Evolutionary conservation across 805 yeast genomes (phyloP).

Genomic region (Ogataea trehaloabstinens): DNA sequence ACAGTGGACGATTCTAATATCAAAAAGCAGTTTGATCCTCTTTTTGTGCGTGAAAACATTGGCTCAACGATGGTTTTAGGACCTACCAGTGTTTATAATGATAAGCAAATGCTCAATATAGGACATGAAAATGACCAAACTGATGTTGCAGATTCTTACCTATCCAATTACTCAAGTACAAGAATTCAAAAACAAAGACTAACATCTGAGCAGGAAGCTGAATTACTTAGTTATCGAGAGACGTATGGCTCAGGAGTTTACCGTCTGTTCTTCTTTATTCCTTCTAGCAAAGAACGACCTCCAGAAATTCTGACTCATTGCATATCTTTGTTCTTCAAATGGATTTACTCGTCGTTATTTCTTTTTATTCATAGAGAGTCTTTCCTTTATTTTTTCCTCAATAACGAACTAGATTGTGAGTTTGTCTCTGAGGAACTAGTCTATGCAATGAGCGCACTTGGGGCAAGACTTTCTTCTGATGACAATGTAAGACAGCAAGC

Average conservation of each 20-base stretch:
- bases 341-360: slow-evolving; percentile 61
- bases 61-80: slow-evolving; percentile 11
- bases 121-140: no score
- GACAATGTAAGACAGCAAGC: slow-evolving; percentile 43
- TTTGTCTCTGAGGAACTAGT: slow-evolving; percentile 43
- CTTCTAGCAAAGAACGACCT: no score
- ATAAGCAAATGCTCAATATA: no score
- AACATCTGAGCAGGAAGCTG: no score
- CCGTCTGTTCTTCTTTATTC: no score
- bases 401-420: slow-evolving; percentile 40
- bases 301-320: no score
- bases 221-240: no score
- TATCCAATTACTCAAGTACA: slow-evolving; percentile 4
- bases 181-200: no score
- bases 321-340: slow-evolving; percentile 38
- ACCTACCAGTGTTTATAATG: slow-evolving; percentile 13
- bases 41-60: slow-evolving; percentile 7
- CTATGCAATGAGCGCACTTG: slow-evolving; percentile 56
- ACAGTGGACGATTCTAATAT: no score
- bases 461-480: slow-evolving; percentile 47
- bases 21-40: slow-evolving; percentile 9
- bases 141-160: not conserved
- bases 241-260: no score
- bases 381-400: slow-evolving; percentile 54
- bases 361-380: slow-evolving; percentile 62